A percentile compares a stretch with the other conserved stretches of the same genome.
Conservation (phyloP, 345 rosid species). For the Rhodamnia argentea region DNA sequence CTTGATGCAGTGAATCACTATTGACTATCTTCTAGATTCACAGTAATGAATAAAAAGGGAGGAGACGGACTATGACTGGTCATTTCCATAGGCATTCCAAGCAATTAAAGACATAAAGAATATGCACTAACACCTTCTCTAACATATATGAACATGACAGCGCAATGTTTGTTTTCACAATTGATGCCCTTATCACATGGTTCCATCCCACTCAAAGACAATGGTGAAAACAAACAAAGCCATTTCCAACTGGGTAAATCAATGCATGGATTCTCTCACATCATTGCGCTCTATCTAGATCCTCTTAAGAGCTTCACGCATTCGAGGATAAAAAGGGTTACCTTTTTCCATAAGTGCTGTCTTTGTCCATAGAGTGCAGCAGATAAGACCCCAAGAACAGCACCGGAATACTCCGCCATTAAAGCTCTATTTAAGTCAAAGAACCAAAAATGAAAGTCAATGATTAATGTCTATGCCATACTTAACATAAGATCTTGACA, state of each 20-base stretch:
- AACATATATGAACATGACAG: background rate
- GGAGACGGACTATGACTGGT: background rate
- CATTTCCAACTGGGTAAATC: background rate
- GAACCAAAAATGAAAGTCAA: background rate
- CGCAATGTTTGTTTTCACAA: background rate
- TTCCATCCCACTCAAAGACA: background rate
- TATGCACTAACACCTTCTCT: background rate
- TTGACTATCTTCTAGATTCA: background rate
- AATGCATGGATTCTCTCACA: background rate
- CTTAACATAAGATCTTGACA: background rate
- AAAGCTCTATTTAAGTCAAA: conserved; percentile 38
- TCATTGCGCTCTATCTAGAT: background rate
- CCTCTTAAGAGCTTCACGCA: background rate
- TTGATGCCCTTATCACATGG: background rate
- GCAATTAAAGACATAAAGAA: background rate
- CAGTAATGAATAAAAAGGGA: background rate
- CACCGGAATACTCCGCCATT: conserved; percentile 96
- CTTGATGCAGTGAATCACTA: background rate
- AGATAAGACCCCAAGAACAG: conserved; percentile 93
- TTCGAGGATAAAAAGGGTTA: conserved; percentile 7
- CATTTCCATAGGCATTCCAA: background rate
- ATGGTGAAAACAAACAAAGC: background rate
- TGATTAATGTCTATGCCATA: too few relatives aligned
- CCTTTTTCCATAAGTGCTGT: conserved; percentile 86
- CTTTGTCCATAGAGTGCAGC: conserved; percentile 75